Percentiles rank a stretch among this genome's conserved stretches.
Evolutionary conservation across 305 asterid species (phyloP).

Genomic region (Plantago lanceolata): DNA sequence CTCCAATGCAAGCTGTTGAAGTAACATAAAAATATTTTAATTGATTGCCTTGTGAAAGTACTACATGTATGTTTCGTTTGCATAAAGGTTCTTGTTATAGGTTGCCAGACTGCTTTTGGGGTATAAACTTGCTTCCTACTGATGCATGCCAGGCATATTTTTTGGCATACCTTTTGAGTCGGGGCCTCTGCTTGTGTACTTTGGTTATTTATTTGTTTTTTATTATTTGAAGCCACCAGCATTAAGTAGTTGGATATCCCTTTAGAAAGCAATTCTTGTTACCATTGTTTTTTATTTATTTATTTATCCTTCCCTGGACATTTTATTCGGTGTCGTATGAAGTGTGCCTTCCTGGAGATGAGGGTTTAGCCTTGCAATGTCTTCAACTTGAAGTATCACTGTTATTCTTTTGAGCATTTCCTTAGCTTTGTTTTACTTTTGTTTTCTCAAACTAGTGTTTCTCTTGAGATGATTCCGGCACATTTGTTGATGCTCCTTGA

Average conservation of each 20-base stretch:
- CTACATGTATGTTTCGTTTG: no score
- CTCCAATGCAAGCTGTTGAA: slow-evolving; percentile 7
- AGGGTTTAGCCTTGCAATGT: no score
- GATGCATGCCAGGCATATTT: not conserved
- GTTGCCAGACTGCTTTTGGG: no score
- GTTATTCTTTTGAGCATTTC: not conserved
- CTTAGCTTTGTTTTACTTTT: not conserved
- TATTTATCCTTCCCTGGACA: not conserved
- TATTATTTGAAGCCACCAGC: no score
- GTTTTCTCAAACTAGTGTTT: slow-evolving; percentile 1
- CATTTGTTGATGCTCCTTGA: slow-evolving; percentile 8
- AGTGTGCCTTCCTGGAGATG: no score
- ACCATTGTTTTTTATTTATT: not conserved
- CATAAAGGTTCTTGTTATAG: no score
- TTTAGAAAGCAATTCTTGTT: not conserved
- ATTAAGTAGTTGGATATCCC: no score
- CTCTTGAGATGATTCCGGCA: slow-evolving; percentile 8
- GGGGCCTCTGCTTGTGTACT: not conserved
- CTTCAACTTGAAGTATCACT: not conserved
- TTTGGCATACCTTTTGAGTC: slow-evolving; percentile 1
- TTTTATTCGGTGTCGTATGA: not conserved
- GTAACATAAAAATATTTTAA: not conserved
- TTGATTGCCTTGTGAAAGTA: not conserved
- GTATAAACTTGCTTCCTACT: no score
- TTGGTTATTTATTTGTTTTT: not conserved